Percentiles rank a stretch among this genome's conserved stretches.
These are phyloP conservation scores for Allium cepa DNA, from an alignment of 106 monocot genomes.

Conservation along the genomic window DNA sequence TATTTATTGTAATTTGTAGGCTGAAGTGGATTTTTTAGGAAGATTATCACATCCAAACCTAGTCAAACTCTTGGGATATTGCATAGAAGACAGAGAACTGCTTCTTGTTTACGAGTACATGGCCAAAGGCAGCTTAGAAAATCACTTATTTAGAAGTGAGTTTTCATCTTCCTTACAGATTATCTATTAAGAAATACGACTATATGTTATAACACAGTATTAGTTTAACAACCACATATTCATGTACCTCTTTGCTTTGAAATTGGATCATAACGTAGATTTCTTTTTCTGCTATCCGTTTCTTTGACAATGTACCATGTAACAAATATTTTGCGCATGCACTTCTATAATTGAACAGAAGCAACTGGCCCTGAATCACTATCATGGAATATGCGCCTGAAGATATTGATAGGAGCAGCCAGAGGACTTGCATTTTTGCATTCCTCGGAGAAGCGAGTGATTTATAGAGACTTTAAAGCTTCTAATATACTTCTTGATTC, in stretches of 20 bases:
- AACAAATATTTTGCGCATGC: too few species aligned
- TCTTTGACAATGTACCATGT: too few species aligned
- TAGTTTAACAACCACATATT: too few species aligned
- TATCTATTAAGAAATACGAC: too few species aligned
- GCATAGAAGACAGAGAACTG: constrained; percentile 55
- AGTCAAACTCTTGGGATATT: constrained; percentile 66
- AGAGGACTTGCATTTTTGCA: constrained; percentile 43
- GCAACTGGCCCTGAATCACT: constrained; percentile 14
- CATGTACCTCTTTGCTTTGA: too few species aligned
- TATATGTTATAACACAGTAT: too few species aligned
- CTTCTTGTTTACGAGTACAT: constrained; percentile 65
- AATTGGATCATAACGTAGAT: too few species aligned
- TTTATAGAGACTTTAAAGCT: constrained; percentile 46
- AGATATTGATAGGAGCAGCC: constrained; percentile 34
- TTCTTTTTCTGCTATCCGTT: too few species aligned
- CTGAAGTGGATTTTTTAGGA: constrained; percentile 61
- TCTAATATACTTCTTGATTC: constrained; percentile 48
- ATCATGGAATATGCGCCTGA: constrained; percentile 31
- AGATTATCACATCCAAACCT: constrained; percentile 65
- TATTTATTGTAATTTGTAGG: constrained; percentile 18
- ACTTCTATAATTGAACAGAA: constrained; percentile 6
- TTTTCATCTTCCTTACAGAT: neutral
- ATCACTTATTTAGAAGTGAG: constrained; percentile 65
- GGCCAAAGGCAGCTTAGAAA: constrained; percentile 59
- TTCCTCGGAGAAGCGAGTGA: constrained; percentile 24